Base-by-base conservation (phyloP, 352 stramenopile genomes). In the Halophytophthora polymorphica region DNA sequence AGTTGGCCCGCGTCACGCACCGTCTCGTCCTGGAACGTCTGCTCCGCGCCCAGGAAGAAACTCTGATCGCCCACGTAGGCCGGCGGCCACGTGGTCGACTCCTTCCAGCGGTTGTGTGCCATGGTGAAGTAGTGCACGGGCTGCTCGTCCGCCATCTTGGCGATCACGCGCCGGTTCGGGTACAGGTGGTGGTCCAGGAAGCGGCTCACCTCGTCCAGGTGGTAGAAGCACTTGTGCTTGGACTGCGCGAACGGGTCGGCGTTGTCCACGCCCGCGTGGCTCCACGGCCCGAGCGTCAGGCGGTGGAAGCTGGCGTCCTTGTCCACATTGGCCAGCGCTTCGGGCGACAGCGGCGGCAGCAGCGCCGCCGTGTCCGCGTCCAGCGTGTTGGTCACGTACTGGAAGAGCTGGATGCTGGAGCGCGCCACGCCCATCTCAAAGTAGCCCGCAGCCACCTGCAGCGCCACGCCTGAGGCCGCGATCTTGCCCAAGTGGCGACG, bases 111-210 rank as follows among this genome's bases (percentile, higher is more conserved):
- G 52, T 78, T 77, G 64, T 93, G 79, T 14, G 79, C 83, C 40
- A 90, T 56, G 14, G 79, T 83, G 59, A 77, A 93, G 64, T 89
- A 93, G 67, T 93, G 83, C 43, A 93, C 77, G 21, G 79, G 77
- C 43, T 86, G 65, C 34, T 93, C 83, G 6, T 77, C 66, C 29
- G 88, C 72, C n/a, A 90, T 29, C 40, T 67, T 62, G 15, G 77
- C 69, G 39, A 84, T 62, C 47, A 69, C 61, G 35, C 73, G 67
- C 45, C 80, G 79, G 41, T 88, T 82, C 17, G 51, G 40, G 64
- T 86, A 93, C 58, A 88, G 61, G 61, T 90, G 83, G 68, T 86
- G 70, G 50, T 93, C 83, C 44, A 93, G 84, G 73, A 90, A 93
- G 40, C 83, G 79, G 41, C 73, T 88, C 58, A 93, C 84, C 61